phyloP scores from a whole-genome alignment of 1,284 basidiomycete species.

The Sporisorium sorghi region DNA sequence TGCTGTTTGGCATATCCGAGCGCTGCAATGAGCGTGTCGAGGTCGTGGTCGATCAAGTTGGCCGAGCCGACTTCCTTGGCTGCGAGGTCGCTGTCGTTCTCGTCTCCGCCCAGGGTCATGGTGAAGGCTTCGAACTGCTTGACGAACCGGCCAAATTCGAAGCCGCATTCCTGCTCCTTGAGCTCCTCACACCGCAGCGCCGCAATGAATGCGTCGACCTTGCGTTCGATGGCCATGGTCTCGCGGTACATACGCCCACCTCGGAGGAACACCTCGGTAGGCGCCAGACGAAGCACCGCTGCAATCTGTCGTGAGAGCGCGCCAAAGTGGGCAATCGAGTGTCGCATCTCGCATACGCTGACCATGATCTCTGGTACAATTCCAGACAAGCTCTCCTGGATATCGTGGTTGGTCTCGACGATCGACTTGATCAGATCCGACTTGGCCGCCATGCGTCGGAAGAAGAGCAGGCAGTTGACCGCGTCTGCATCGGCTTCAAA shows the following conservation, averaged over 20 bases:
- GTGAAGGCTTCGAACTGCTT: constrained; percentile 62
- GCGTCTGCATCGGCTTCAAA: constrained; percentile 63
- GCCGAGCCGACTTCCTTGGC: constrained; percentile 66
- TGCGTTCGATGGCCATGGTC: constrained; percentile 82
- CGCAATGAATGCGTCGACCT: constrained; percentile 89
- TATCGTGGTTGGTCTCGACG: constrained; percentile 61
- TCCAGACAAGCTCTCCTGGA: constrained; percentile 53
- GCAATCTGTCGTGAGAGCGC: constrained; percentile 63
- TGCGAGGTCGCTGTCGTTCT: constrained; percentile 71
- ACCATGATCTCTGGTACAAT: constrained; percentile 60
- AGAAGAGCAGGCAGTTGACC: constrained; percentile 61
- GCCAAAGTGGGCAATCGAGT: constrained; percentile 62
- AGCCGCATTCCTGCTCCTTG: constrained; percentile 88
- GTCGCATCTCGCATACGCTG: constrained; percentile 62
- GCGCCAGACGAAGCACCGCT: constrained; percentile 59
- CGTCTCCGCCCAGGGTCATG: constrained; percentile 73
- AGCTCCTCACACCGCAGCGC: constrained; percentile 87
- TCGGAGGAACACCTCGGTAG: constrained; percentile 58
- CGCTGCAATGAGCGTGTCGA: constrained; percentile 66
- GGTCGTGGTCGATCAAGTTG: constrained; percentile 62
- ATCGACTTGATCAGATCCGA: constrained; percentile 62
- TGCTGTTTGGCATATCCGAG: constrained; percentile 60
- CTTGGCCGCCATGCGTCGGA: constrained; percentile 64
- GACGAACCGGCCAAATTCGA: constrained; percentile 78
- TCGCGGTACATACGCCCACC: constrained; percentile 85